A percentile compares a stretch with the other conserved stretches of the same genome.
phyloP scores from a whole-genome alignment of 2,329 filamentous ascomycete genomes.

The Pochonia chlamydosporia region DNA sequence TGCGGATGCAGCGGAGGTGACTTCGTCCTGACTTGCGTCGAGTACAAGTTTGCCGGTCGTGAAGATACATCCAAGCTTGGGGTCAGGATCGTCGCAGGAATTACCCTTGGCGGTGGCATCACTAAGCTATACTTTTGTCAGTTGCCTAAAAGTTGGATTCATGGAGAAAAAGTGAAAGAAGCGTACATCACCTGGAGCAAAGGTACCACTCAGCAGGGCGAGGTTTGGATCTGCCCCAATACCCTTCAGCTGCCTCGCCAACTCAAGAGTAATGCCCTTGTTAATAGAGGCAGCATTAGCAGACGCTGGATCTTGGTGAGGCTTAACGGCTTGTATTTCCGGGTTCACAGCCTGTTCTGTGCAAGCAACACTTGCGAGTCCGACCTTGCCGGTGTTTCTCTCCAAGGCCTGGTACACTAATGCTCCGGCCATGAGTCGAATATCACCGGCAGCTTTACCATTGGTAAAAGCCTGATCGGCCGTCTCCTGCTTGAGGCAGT shows the following conservation, averaged over 20 bases:
- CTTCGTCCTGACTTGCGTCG: constrained; percentile 47
- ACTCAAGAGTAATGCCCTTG: constrained; percentile 53
- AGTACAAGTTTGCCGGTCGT: constrained; percentile 45
- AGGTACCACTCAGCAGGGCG: constrained; percentile 58
- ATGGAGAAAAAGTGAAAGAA: not conserved
- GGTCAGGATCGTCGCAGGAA: constrained; percentile 42
- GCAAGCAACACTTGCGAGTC: constrained; percentile 45
- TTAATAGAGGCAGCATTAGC: constrained; percentile 49
- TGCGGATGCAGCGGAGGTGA: constrained; percentile 39
- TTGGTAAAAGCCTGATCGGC: constrained; percentile 57
- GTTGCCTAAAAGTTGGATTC: too few relatives aligned
- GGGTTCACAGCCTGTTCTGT: constrained; percentile 53
- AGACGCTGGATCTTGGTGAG: constrained; percentile 64
- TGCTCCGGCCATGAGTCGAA: constrained; percentile 48
- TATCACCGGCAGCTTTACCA: constrained; percentile 45
- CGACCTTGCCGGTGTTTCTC: constrained; percentile 35
- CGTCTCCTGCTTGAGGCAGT: constrained; percentile 41
- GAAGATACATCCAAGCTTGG: constrained; percentile 49
- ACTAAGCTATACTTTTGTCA: not conserved
- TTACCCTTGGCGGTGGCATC: constrained; percentile 15
- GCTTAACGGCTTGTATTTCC: constrained; percentile 57
- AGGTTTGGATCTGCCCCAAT: constrained; percentile 57
- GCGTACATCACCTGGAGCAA: constrained; percentile 51
- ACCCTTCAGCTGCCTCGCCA: constrained; percentile 53
- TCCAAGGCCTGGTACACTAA: constrained; percentile 50